Base-by-base conservation (phyloP, 768 basidiomycete species). In the Boletus subparvulus region DNA sequence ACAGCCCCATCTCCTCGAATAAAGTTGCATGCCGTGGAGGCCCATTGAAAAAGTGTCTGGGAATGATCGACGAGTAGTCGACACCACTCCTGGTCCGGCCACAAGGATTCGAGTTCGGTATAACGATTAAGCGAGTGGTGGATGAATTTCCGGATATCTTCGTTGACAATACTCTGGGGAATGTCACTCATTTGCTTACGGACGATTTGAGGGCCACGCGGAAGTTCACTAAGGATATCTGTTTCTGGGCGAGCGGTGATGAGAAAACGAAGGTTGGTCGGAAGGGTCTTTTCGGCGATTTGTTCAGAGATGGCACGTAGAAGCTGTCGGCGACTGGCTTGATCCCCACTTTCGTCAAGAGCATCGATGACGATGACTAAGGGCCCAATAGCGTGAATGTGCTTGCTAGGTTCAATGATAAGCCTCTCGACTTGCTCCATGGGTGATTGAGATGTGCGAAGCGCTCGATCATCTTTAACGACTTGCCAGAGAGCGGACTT, bases 311-410 rank as follows among this genome's bases (percentile, higher is more conserved):
- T 37, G 17, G 56, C 39, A 7, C 16, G 3, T 9, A 74, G 61
- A 24, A 72, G 53, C 3, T 39, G 36, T n/a, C 35, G 37, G 11
- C 62, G 63, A 39, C 19, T 4, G 9, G n/a, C 37, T 13, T n/a
- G 19, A 19, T 63, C 41, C 6, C 56, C 60, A 37, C 62, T 62
- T 24, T 61, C 59, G 41, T 70, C 67, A 17, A 72, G 55, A 7
- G 52, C 69, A 42, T 74, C 73, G 9, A 73, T 61, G 42, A 74
- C 60, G 19, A 72, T 55, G 17, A 72, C 47, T 4, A 73, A 49
- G 9, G 71, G 72, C 2, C 66, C 64, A 32, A 62, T 26, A 14
- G 51, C 37, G 12, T 55, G 54, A 16, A 69, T n/a, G 7, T 50
- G 26, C 28, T 37, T 11, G 9, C 60, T 56, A 10, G 70, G 69